phyloP scores from a whole-genome alignment of 192 early-diverging fungal species.

The Nowakowskiella sp. region DNA sequence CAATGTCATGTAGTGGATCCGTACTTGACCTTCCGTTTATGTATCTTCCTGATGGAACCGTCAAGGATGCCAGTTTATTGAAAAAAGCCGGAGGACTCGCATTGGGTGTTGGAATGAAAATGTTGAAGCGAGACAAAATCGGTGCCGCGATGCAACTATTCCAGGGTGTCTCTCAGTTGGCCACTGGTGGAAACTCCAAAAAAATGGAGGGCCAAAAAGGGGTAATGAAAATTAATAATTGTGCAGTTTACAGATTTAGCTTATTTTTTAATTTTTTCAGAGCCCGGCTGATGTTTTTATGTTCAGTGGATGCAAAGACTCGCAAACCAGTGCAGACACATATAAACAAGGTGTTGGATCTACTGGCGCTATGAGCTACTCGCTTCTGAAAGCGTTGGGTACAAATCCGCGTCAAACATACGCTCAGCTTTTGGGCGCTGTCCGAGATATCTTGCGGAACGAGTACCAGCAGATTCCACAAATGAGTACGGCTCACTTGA shows the following conservation, averaged over 20 bases:
- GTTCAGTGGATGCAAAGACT: slow-evolving; percentile 62
- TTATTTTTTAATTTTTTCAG: background rate
- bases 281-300: slow-evolving; percentile 56
- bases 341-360: slow-evolving; percentile 9
- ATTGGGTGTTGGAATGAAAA: slow-evolving; percentile 4
- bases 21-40: slow-evolving; percentile 37
- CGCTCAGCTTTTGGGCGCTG: slow-evolving; percentile 22
- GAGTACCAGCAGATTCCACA: slow-evolving; percentile 30
- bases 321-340: slow-evolving; percentile 57
- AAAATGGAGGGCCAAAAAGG: slow-evolving; percentile 2
- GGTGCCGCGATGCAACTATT: slow-evolving; percentile 18
- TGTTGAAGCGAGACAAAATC: slow-evolving; percentile 16
- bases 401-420: slow-evolving; percentile 15
- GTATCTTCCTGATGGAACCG: slow-evolving; percentile 32
- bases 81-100: slow-evolving; percentile 10
- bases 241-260: background rate
- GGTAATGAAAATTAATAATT: slow-evolving; percentile 7
- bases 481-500: slow-evolving; percentile 12
- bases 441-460: slow-evolving; percentile 15
- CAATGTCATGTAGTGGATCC: slow-evolving; percentile 15
- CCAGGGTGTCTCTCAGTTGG: slow-evolving; percentile 7
- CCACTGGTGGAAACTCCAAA: background rate
- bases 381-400: slow-evolving; percentile 20
- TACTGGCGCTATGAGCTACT: slow-evolving; percentile 40
- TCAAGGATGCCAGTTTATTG: slow-evolving; percentile 17